Evolutionary conservation across 2,329 filamentous ascomycete genomes (phyloP), one percentile per base, ranked within the genome.

Genomic region (Alternaria rosae): DNA sequence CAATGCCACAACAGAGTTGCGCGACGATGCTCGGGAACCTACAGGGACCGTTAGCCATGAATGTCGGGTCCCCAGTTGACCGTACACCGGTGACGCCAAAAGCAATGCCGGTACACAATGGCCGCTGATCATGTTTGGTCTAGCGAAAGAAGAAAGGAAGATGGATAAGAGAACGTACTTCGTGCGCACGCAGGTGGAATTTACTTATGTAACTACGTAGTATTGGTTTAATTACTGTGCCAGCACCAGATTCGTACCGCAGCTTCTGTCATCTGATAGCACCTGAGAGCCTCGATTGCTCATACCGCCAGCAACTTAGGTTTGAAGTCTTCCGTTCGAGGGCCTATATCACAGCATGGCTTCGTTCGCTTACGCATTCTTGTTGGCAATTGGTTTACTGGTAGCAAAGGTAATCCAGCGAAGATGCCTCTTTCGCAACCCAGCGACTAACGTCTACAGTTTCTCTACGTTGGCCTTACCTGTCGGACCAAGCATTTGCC

Each of bases 401-500:
- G 13, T 54, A 17, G 50, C 57, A 59, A 59, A 55, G 30, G 57
- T 59, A 47, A 12, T 50, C 3, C 20, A 13, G 17, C 28, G 20
- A 32, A 7, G 47, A 15, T 6, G 3, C 23, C 47, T n/a, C 9
- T 50, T 9, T 41, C 20, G 7, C n/a, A 25, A 15, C 9, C 35
- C 8, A 43, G 21, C 28, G 15, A 26, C 55, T 62, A 13, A 60
- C 48, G 57, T 32, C 35, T 15, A 13, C 13, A 76, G 71, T 56
- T 72, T 17, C 38, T 66, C 43, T 71, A 70, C 43, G 54, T 64
- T 10, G 69, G 68, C 28, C 54, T 75, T 21, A 75, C 72, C n/a
- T 74, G 72, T 15, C 70, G 73, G 7, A 72, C 72, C 4, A 65
- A 67, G 20, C 69, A 70, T 43, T 47, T 77, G 2, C 75, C 74